phyloP scores from a whole-genome alignment of 2,329 filamentous ascomycete species.

The Diaporthe nobilis region DNA sequence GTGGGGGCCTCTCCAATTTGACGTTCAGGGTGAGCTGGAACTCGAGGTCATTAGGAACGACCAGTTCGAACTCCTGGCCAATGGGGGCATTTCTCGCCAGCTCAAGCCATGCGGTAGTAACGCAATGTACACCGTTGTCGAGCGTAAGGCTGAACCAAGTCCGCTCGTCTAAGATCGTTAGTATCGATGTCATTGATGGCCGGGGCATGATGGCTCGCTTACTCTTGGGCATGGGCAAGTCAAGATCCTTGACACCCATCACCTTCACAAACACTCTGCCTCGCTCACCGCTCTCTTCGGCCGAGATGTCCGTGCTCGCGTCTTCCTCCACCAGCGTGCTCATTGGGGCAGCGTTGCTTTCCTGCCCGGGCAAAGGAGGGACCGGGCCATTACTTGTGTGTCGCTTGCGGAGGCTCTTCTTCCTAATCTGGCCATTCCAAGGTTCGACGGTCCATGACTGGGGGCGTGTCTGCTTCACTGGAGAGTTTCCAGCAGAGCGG shows the following conservation, averaged over 20 bases:
- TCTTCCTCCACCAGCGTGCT: constrained; percentile 80
- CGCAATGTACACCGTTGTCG: constrained; percentile 98
- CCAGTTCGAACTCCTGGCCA: constrained; percentile 97
- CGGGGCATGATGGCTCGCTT: constrained; percentile 55
- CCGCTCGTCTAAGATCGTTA: constrained; percentile 76
- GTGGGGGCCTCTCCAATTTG: constrained; percentile 87
- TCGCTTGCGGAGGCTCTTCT: constrained; percentile 74
- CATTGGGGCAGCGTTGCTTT: constrained; percentile 80
- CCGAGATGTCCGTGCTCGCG: constrained; percentile 65
- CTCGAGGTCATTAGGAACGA: constrained; percentile 97
- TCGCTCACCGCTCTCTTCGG: constrained; percentile 86
- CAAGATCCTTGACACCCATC: constrained; percentile 96
- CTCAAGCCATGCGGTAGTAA: constrained; percentile 96
- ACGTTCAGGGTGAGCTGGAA: constrained; percentile 98
- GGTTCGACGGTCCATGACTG: constrained; percentile 98
- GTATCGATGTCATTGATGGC: constrained; percentile 30
- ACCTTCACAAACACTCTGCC: constrained; percentile 98
- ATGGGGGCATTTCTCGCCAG: constrained; percentile 93
- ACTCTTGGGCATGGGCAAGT: constrained; percentile 92
- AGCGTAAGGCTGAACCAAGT: constrained; percentile 96
- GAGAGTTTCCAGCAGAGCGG: constrained; percentile 77
- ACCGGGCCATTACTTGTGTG: constrained; percentile 71
- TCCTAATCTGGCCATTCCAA: constrained; percentile 87
- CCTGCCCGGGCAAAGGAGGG: constrained; percentile 89
- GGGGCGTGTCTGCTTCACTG: constrained; percentile 82